phyloP scores from a whole-genome alignment of 257 asterid genomes.

The Primulina eburnea region DNA sequence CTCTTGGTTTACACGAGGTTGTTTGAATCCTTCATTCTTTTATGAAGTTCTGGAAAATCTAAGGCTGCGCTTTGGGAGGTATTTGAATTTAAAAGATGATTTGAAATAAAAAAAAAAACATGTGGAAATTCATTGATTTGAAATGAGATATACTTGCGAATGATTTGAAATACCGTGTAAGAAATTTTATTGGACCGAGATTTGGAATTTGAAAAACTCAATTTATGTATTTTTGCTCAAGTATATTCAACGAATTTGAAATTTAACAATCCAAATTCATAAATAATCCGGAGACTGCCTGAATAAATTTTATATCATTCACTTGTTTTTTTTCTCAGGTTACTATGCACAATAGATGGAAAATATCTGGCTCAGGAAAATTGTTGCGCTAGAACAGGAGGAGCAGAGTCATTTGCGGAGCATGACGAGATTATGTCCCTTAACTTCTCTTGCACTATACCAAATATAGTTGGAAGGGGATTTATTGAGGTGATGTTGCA shows the following conservation, averaged over 20 bases:
- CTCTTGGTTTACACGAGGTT: constrained; percentile 19
- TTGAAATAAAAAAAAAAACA: too few species aligned
- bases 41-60: background rate
- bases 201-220: background rate
- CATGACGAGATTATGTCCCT: constrained; percentile 56
- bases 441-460: constrained; percentile 65
- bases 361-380: constrained; percentile 41
- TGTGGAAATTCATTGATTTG: background rate
- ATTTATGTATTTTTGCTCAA: background rate
- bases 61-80: background rate
- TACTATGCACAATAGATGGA: constrained; percentile 49
- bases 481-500: constrained; percentile 68
- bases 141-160: background rate
- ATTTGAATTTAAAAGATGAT: background rate
- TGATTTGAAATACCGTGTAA: background rate
- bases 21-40: constrained; percentile 13
- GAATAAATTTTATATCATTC: background rate
- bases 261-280: too few species aligned
- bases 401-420: constrained; percentile 31
- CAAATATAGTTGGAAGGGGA: constrained; percentile 81
- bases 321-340: constrained; percentile 23
- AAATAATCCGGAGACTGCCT: background rate
- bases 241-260: background rate
- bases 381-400: constrained; percentile 32
- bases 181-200: background rate